phyloP scores from a whole-genome alignment of 495 filamentous ascomycete genomes.

The Xylaria longipes region DNA sequence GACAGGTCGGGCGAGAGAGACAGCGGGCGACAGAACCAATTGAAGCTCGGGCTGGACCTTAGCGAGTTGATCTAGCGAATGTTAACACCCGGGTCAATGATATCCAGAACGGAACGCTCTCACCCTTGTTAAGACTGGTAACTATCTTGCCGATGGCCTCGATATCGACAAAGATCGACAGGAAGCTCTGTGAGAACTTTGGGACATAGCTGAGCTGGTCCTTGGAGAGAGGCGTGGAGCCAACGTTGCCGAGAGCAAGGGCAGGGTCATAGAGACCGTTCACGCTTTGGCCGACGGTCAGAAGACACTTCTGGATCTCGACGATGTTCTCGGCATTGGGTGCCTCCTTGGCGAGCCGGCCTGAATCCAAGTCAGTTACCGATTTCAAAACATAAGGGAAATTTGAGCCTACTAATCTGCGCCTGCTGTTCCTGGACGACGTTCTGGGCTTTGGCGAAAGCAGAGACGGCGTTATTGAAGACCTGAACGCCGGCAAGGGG shows the following conservation, averaged over 20 bases:
- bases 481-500: slow-evolving; percentile 24
- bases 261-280: slow-evolving; percentile 29
- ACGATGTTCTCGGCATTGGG: slow-evolving; percentile 20
- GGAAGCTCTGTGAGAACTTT: slow-evolving; percentile 25
- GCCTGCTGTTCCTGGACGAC: slow-evolving; percentile 26
- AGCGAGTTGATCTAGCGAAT: slow-evolving; percentile 26
- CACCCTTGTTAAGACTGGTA: slow-evolving; percentile 27
- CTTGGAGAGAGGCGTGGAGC: slow-evolving; percentile 19
- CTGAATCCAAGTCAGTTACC: neutral
- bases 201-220: slow-evolving; percentile 31
- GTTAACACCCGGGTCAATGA: slow-evolving; percentile 19
- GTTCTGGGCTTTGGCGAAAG: slow-evolving; percentile 25
- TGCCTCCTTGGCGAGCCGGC: neutral
- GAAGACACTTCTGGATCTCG: slow-evolving; percentile 32
- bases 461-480: slow-evolving; percentile 23
- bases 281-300: slow-evolving; percentile 27
- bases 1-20: slow-evolving; percentile 32
- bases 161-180: slow-evolving; percentile 28
- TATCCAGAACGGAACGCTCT: neutral
- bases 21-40: slow-evolving; percentile 29
- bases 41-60: slow-evolving; percentile 36
- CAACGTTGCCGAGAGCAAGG: slow-evolving; percentile 23
- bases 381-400: too few relatives aligned
- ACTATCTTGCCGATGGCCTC: slow-evolving; percentile 29
- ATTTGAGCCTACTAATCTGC: slow-evolving; percentile 27